A percentile compares a stretch with the other conserved stretches of the same genome.
Evolutionary conservation across 169 alveolate species (phyloP).

Genomic region (Eimeria praecox): DNA sequence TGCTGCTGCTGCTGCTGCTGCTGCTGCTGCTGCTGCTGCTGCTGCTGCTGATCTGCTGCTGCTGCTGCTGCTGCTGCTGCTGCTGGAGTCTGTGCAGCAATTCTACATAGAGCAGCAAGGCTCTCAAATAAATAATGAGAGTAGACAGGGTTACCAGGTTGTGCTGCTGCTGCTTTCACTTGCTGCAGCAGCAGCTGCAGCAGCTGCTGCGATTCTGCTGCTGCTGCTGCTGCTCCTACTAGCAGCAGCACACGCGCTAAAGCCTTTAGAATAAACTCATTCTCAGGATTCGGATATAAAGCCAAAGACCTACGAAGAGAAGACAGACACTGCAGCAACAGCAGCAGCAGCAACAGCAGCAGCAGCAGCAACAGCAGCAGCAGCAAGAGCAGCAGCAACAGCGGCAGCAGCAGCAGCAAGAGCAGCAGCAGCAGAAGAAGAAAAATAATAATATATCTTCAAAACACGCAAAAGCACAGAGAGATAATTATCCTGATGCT

Average conservation of each 20-base stretch:
- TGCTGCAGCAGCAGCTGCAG: constrained; percentile 62
- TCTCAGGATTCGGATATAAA: neutral
- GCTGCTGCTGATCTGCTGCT: constrained; percentile 40
- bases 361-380: too few species aligned
- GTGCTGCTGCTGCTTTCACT: constrained; percentile 27
- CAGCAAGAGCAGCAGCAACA: too few species aligned
- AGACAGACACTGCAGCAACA: neutral
- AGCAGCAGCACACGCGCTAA: neutral
- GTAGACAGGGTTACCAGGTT: constrained; percentile 63
- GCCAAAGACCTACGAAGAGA: neutral
- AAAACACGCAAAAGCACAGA: too few species aligned
- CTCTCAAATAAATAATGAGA: constrained; percentile 69
- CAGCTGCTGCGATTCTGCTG: neutral
- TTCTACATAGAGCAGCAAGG: constrained; percentile 43
- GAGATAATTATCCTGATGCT: too few species aligned
- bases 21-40: constrained; percentile 17
- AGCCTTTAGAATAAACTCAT: neutral
- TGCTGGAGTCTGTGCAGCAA: neutral
- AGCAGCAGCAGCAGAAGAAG: too few species aligned
- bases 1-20: constrained; percentile 46
- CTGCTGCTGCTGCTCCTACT: neutral
- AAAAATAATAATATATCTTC: too few species aligned
- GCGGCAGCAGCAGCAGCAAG: too few species aligned
- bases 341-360: neutral
- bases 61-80: neutral